Percentiles rank a stretch among this genome's conserved stretches.
phyloP scores from a whole-genome alignment of 345 rosid species.

The Mercurialis annua region DNA sequence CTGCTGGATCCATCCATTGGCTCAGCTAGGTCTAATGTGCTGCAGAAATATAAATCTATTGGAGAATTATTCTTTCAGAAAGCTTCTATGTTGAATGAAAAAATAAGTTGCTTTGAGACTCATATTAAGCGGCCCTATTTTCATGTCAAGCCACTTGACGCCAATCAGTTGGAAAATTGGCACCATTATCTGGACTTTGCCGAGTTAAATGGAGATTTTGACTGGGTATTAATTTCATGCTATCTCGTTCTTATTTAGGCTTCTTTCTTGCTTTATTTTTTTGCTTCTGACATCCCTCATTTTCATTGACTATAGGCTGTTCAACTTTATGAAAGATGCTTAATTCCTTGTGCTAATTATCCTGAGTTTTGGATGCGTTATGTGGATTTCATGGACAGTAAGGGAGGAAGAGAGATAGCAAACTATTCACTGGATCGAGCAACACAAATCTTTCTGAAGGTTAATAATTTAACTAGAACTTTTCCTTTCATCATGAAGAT shows the following conservation, averaged over 20 bases:
- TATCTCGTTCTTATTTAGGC: slow-evolving; percentile 21
- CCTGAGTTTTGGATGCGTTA: slow-evolving; percentile 92
- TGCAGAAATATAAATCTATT: slow-evolving; percentile 49
- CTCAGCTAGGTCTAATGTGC: slow-evolving; percentile 42
- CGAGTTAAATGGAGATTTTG: slow-evolving; percentile 74
- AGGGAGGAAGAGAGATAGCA: slow-evolving; percentile 91
- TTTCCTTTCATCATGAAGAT: not conserved
- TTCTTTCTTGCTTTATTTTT: slow-evolving; percentile 1
- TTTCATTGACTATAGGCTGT: slow-evolving; percentile 47
- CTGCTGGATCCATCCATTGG: slow-evolving; percentile 59
- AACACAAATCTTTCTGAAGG: slow-evolving; percentile 68
- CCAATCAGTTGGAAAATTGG: slow-evolving; percentile 70
- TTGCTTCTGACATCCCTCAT: slow-evolving; percentile 7
- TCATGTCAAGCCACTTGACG: slow-evolving; percentile 66
- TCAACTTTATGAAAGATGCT: slow-evolving; percentile 86
- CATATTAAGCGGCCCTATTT: slow-evolving; percentile 68
- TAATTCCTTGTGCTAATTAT: slow-evolving; percentile 81
- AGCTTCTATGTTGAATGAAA: slow-evolving; percentile 46
- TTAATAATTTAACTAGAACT: slow-evolving; percentile 23
- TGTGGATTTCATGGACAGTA: slow-evolving; percentile 76
- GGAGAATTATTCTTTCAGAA: slow-evolving; percentile 59
- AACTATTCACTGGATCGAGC: slow-evolving; percentile 73
- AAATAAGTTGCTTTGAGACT: slow-evolving; percentile 58
- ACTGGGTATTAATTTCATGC: slow-evolving; percentile 58
- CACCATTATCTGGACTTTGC: slow-evolving; percentile 75